Evolutionary conservation across 495 filamentous ascomycete genomes (phyloP).

Genomic region (Penicillium crystallinum): DNA sequence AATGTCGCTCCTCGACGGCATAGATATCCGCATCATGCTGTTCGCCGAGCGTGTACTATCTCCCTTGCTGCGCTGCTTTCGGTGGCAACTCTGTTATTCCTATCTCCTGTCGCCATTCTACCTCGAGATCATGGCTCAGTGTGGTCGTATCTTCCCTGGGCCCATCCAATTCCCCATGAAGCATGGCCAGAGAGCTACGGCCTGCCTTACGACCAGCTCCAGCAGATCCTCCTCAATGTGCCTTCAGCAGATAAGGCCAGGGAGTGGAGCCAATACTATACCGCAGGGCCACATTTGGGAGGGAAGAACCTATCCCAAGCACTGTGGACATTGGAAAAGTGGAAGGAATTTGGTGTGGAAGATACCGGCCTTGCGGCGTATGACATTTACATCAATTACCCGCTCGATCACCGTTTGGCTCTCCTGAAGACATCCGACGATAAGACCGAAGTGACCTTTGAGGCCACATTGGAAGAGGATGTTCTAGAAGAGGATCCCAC

Average conservation of each 20-base stretch:
- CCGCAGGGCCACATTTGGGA: slow-evolving; percentile 77
- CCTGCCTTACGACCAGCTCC: slow-evolving; percentile 60
- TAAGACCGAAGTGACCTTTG: slow-evolving; percentile 55
- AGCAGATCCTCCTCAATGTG: slow-evolving; percentile 63
- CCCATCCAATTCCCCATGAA: slow-evolving; percentile 33
- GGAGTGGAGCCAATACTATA: slow-evolving; percentile 91
- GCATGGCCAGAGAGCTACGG: slow-evolving; percentile 45
- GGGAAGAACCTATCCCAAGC: slow-evolving; percentile 86
- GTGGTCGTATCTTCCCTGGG: slow-evolving; percentile 39
- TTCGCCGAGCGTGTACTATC: slow-evolving; percentile 70
- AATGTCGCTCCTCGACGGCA: slow-evolving; percentile 42
- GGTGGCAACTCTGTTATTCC: slow-evolving; percentile 55
- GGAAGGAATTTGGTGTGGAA: slow-evolving; percentile 76
- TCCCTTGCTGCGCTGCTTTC: slow-evolving; percentile 53
- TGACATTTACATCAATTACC: slow-evolving; percentile 90
- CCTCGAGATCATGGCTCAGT: slow-evolving; percentile 36
- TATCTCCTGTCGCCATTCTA: slow-evolving; percentile 42
- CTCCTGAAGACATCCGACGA: slow-evolving; percentile 55
- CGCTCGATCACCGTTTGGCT: slow-evolving; percentile 70
- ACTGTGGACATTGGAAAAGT: slow-evolving; percentile 79
- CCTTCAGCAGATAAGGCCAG: slow-evolving; percentile 62
- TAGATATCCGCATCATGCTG: slow-evolving; percentile 61
- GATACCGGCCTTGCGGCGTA: slow-evolving; percentile 70
- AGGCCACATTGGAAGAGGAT: slow-evolving; percentile 81
- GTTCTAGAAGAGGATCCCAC: slow-evolving; percentile 81